These are phyloP conservation scores for Triticum turgidum DNA, from an alignment of 176 grass and related monocot genomes.

Conservation along the genomic window DNA sequence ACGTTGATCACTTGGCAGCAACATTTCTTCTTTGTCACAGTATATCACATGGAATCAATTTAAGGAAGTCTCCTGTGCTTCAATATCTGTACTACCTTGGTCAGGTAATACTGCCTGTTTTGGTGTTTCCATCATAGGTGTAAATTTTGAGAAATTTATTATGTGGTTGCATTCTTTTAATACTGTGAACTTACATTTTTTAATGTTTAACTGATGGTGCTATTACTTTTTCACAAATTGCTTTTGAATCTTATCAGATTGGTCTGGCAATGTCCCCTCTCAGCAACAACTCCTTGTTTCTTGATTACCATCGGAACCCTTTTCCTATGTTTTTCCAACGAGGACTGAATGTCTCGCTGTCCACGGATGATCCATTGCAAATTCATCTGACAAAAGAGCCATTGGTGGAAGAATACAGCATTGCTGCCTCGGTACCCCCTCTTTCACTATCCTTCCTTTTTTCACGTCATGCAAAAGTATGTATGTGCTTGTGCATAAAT, in stretches of 20 bases:
- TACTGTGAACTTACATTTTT: neutral
- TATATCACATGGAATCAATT: conserved; percentile 94
- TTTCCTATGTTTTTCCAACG: conserved; percentile 87
- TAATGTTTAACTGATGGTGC: neutral
- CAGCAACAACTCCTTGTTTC: conserved; percentile 96
- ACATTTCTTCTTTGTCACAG: conserved; percentile 89
- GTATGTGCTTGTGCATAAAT: neutral
- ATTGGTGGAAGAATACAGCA: conserved; percentile 99
- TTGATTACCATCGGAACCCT: conserved; percentile 97
- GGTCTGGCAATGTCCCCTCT: conserved; percentile 94
- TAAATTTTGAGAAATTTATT: neutral
- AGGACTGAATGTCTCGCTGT: conserved; percentile 90
- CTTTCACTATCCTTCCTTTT: conserved; percentile 13
- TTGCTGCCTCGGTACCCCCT: conserved; percentile 86
- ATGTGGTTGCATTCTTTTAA: conserved; percentile 1
- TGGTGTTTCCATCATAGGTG: neutral
- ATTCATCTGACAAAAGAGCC: conserved; percentile 99
- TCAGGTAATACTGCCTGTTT: conserved; percentile 56
- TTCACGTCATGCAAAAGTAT: neutral
- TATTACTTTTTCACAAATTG: conserved; percentile 22
- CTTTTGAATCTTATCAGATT: conserved; percentile 65
- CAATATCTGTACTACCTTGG: conserved; percentile 96
- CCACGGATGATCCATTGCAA: conserved; percentile 99
- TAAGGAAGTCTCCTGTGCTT: conserved; percentile 97
- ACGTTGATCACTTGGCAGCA: conserved; percentile 86